Percentiles rank a stretch among this genome's conserved stretches.
phyloP scores from a whole-genome alignment of 192 early-diverging fungal species.

The Haplosporangium gracile region DNA sequence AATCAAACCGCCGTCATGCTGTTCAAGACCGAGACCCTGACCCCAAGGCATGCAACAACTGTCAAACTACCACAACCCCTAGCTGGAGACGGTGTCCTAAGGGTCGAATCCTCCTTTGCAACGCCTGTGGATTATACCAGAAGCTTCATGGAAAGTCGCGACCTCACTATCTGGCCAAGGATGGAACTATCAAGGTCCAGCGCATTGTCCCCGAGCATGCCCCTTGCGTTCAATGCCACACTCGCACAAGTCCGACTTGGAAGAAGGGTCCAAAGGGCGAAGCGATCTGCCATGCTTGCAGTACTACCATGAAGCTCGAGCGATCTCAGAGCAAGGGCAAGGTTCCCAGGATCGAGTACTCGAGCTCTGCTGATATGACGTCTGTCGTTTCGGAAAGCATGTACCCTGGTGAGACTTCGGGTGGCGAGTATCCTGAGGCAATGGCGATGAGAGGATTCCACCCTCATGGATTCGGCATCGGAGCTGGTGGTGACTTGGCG shows the following conservation, averaged over 20 bases:
- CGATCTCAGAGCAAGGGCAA: not conserved
- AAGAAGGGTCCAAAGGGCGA: slow-evolving; percentile 16
- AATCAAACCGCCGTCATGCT: not conserved
- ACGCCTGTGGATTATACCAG: slow-evolving; percentile 47
- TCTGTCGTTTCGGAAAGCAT: not conserved
- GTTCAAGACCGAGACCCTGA: slow-evolving; percentile 10
- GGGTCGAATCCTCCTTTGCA: slow-evolving; percentile 27
- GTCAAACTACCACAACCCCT: slow-evolving; percentile 16
- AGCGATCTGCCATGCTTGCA: slow-evolving; percentile 19
- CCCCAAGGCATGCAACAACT: slow-evolving; percentile 41
- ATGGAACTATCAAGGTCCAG: slow-evolving; percentile 32
- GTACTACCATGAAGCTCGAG: not conserved
- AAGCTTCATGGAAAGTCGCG: slow-evolving; percentile 30
- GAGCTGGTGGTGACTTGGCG: not conserved
- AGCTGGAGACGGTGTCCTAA: slow-evolving; percentile 49
- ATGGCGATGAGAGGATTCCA: not conserved
- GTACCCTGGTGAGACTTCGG: not conserved
- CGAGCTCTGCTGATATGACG: not conserved
- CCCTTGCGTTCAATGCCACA: slow-evolving; percentile 22
- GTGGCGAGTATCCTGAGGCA: not conserved
- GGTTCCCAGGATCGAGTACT: not conserved
- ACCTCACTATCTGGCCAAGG: slow-evolving; percentile 28
- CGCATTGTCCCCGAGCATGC: slow-evolving; percentile 7
- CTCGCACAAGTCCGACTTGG: not conserved
- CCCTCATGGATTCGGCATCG: not conserved